Evolutionary conservation across 441 rosid genomes (phyloP).

Genomic region (Mallotus repandus): DNA sequence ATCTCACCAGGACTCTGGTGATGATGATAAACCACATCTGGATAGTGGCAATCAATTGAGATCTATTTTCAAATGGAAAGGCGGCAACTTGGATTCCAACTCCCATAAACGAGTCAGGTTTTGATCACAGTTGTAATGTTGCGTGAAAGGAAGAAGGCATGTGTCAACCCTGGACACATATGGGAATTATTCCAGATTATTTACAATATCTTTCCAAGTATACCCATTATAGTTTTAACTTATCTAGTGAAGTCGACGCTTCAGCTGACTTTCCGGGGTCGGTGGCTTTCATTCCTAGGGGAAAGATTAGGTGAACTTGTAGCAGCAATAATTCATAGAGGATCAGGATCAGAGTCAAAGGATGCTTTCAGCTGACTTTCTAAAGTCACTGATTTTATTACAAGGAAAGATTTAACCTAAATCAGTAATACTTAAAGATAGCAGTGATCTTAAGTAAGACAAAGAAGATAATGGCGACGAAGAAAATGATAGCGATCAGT

Average conservation of each 20-base stretch:
- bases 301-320: too few species aligned
- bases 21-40: slow-evolving; percentile 19
- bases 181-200: too few species aligned
- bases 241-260: too few species aligned
- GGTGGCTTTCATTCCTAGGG: too few species aligned
- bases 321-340: too few species aligned
- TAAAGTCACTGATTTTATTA: slow-evolving; percentile 51
- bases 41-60: slow-evolving; percentile 44
- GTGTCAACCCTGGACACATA: too few species aligned
- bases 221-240: too few species aligned
- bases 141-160: slow-evolving; percentile 28
- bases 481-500: slow-evolving; percentile 9
- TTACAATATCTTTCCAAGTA: too few species aligned
- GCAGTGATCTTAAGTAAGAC: background rate
- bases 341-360: slow-evolving; percentile 7
- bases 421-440: slow-evolving; percentile 8
- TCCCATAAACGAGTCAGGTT: slow-evolving; percentile 69
- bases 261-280: too few species aligned
- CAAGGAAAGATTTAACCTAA: slow-evolving; percentile 44
- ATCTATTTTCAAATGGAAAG: slow-evolving; percentile 76
- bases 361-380: slow-evolving; percentile 27
- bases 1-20: slow-evolving; percentile 25
- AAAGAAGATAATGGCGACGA: slow-evolving; percentile 25
- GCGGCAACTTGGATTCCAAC: slow-evolving; percentile 42
- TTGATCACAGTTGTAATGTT: slow-evolving; percentile 46